phyloP scores from a whole-genome alignment of 148 eudicot genomes.

The Rhododendron griersonianum region DNA sequence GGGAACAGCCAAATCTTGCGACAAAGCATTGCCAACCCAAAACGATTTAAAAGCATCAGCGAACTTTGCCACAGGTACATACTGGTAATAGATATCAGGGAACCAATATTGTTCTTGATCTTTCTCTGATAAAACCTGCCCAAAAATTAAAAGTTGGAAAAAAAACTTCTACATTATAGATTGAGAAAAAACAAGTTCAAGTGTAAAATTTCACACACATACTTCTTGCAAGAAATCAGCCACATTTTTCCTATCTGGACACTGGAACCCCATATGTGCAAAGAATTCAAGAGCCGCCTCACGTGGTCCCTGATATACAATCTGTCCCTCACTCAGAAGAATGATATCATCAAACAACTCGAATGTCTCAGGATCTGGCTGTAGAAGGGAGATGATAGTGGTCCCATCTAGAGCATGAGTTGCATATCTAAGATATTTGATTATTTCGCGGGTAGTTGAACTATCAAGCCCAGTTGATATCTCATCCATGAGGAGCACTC shows the following conservation, averaged over 20 bases:
- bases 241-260: conserved; percentile 83
- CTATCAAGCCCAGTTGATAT: conserved; percentile 94
- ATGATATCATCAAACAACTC: conserved; percentile 86
- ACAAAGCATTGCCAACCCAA: conserved; percentile 56
- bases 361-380: conserved; percentile 92
- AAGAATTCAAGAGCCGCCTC: conserved; percentile 74
- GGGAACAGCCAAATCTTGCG: conserved; percentile 59
- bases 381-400: conserved; percentile 77
- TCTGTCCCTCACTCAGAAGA: conserved; percentile 78
- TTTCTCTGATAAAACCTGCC: conserved; percentile 77
- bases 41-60: conserved; percentile 70
- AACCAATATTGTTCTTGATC: conserved; percentile 91
- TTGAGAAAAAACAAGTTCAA: not conserved
- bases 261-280: conserved; percentile 70
- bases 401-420: conserved; percentile 70
- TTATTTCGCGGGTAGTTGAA: conserved; percentile 89
- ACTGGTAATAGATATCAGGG: conserved; percentile 43
- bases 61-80: conserved; percentile 64
- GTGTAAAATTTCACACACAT: conserved; percentile 17
- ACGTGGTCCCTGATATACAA: conserved; percentile 94
- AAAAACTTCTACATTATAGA: not conserved
- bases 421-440: conserved; percentile 68
- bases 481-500: conserved; percentile 89
- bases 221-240: conserved; percentile 95
- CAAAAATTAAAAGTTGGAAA: not conserved